Percentiles rank a stretch among this genome's conserved stretches.
phyloP scores from a whole-genome alignment of 192 early-diverging fungal species.

The Mortierella antarctica region DNA sequence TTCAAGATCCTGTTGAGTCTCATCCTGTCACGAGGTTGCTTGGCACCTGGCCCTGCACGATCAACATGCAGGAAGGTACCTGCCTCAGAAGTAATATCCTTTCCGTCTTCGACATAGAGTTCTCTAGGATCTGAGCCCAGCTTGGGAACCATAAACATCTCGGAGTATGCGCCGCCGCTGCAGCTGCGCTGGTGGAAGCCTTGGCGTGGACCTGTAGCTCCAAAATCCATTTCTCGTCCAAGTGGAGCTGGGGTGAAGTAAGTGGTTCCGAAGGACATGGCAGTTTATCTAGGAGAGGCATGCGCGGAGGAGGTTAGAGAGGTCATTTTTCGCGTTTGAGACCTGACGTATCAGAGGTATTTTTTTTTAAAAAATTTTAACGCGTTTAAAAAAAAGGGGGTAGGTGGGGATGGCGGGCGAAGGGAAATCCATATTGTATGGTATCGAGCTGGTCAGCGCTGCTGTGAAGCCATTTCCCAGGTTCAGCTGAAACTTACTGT shows the following conservation, averaged over 20 bases:
- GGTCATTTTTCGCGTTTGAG: neutral
- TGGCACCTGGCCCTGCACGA: conserved; percentile 39
- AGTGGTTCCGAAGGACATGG: conserved; percentile 43
- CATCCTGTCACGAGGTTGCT: conserved; percentile 51
- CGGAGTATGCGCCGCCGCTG: conserved; percentile 18
- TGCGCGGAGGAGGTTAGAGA: conserved; percentile 1
- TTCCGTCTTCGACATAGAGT: conserved; percentile 41
- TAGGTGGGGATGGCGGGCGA: no score
- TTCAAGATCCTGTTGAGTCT: conserved; percentile 51
- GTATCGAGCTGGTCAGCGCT: no score
- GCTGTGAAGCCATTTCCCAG: no score
- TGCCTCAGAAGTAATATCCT: conserved; percentile 20
- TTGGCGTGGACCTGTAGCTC: conserved; percentile 14
- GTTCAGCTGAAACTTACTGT: no score
- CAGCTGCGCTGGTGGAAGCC: conserved; percentile 26
- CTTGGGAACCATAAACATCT: conserved; percentile 48
- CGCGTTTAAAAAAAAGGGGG: neutral
- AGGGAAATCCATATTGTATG: no score
- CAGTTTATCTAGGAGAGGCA: neutral
- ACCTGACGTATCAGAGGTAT: conserved; percentile 2
- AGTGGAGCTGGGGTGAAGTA: conserved; percentile 36
- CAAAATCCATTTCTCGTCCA: conserved; percentile 24
- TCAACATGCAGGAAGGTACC: conserved; percentile 10
- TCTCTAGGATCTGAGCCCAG: conserved; percentile 43
- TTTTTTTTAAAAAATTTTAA: conserved; percentile 4